Conservation (phyloP, 129 eudicot genomes). For the Erigeron canadensis region DNA sequence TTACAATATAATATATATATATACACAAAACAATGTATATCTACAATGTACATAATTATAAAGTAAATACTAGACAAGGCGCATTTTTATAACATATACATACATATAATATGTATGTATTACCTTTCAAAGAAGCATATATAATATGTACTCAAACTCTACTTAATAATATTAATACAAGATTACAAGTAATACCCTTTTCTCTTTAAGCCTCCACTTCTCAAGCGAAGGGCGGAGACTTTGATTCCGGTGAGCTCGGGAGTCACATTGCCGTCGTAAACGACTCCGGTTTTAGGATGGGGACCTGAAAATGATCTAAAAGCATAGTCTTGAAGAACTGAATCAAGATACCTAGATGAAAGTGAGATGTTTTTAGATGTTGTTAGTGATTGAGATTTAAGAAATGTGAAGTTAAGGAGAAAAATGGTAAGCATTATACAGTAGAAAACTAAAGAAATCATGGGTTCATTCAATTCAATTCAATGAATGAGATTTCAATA, state of each 20-base stretch:
- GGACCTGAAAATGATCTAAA: slow-evolving; percentile 49
- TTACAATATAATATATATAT: no score
- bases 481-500: slow-evolving; percentile 4
- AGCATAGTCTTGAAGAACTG: slow-evolving; percentile 63
- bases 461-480: slow-evolving; percentile 3
- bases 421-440: slow-evolving; percentile 17
- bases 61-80: no score
- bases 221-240: slow-evolving; percentile 58
- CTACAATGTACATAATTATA: no score
- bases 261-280: slow-evolving; percentile 46
- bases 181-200: slow-evolving; percentile 57
- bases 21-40: no score
- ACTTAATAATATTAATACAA: no score
- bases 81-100: no score
- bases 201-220: slow-evolving; percentile 66
- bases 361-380: background rate
- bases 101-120: no score
- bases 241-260: slow-evolving; percentile 59
- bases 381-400: slow-evolving; percentile 34
- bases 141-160: no score
- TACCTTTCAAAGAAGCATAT: no score
- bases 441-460: slow-evolving; percentile 34
- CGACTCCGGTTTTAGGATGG: slow-evolving; percentile 53
- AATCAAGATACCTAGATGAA: slow-evolving; percentile 49
- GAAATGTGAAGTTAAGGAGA: slow-evolving; percentile 19